phyloP scores from a whole-genome alignment of 2,329 filamentous ascomycete species.

The Fusarium camptoceras region DNA sequence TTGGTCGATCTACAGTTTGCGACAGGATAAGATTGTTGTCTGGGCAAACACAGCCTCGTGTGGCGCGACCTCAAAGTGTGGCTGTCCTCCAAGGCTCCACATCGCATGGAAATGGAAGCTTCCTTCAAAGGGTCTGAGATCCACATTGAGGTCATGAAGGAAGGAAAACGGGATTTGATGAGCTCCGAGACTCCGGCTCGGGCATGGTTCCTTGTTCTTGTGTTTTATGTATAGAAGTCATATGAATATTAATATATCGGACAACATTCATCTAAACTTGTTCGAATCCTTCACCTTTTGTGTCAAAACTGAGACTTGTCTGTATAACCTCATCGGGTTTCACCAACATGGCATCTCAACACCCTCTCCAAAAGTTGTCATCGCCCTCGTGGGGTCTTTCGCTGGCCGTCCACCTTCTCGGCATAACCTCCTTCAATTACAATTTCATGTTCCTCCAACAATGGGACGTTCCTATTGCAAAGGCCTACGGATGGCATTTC shows the following conservation, averaged over 20 bases:
- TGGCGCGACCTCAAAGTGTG: slow-evolving; percentile 40
- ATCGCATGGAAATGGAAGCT: not conserved
- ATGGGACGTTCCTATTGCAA: slow-evolving; percentile 65
- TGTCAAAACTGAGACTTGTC: not conserved
- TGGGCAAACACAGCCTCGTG: slow-evolving; percentile 41
- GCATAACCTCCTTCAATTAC: slow-evolving; percentile 64
- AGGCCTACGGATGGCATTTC: slow-evolving; percentile 74
- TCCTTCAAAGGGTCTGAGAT: not conserved
- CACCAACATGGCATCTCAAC: slow-evolving; percentile 55
- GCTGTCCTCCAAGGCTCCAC: slow-evolving; percentile 15
- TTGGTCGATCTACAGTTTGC: slow-evolving; percentile 22
- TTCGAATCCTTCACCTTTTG: not conserved
- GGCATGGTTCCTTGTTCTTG: slow-evolving; percentile 16
- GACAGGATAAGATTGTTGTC: slow-evolving; percentile 27
- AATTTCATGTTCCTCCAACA: slow-evolving; percentile 64
- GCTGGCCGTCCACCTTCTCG: slow-evolving; percentile 68
- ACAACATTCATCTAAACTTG: not conserved
- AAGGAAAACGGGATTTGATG: slow-evolving; percentile 24
- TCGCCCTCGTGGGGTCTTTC: slow-evolving; percentile 75
- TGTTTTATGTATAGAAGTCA: slow-evolving; percentile 2
- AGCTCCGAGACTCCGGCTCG: slow-evolving; percentile 33
- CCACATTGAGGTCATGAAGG: slow-evolving; percentile 42
- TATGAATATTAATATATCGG: slow-evolving; percentile 2
- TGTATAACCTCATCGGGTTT: not conserved
- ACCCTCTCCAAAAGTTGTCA: slow-evolving; percentile 73